A percentile compares a stretch with the other conserved stretches of the same genome.
These are phyloP conservation scores for Paramecium caudatum DNA, from an alignment of 73 alveolate genomes.

Conservation along the genomic window DNA sequence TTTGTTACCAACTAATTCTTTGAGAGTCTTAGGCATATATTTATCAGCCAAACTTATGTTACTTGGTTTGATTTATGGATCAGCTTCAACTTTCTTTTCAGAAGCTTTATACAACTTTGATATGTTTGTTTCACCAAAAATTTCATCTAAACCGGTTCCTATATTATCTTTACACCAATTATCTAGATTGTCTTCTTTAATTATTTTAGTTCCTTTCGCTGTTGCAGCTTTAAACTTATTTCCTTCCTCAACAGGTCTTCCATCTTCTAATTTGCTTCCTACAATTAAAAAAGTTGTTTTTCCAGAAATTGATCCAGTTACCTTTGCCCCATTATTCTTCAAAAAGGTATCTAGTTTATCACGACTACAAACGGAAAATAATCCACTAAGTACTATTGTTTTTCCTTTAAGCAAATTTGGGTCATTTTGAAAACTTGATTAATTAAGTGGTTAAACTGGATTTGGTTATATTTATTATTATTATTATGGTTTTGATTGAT, in stretches of 20 bases:
- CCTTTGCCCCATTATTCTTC: constrained; percentile 84
- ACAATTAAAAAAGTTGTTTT: constrained; percentile 91
- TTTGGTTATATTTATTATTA: not conserved
- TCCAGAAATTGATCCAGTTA: constrained; percentile 90
- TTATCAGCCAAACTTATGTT: constrained; percentile 88
- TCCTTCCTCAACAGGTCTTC: constrained; percentile 95
- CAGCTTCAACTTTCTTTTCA: not conserved
- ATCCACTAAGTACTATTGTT: constrained; percentile 96
- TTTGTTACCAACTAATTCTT: constrained; percentile 95
- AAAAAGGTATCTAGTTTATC: constrained; percentile 77
- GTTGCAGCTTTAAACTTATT: constrained; percentile 91
- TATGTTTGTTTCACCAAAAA: not conserved
- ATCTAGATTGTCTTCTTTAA: constrained; percentile 87
- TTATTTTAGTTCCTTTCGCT: constrained; percentile 81
- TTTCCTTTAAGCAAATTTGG: constrained; percentile 78
- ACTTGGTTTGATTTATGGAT: not conserved
- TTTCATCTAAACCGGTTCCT: constrained; percentile 77
- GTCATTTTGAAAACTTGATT: not conserved
- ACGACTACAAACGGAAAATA: constrained; percentile 80
- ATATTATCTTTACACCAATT: constrained; percentile 81
- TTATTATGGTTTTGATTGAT: not conserved
- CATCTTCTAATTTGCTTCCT: constrained; percentile 97
- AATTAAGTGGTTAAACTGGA: not conserved
- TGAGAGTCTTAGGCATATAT: constrained; percentile 86
- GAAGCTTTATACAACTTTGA: constrained; percentile 35